phyloP scores from a whole-genome alignment of 2,329 filamentous ascomycete genomes.

The Neonectria faginata region DNA sequence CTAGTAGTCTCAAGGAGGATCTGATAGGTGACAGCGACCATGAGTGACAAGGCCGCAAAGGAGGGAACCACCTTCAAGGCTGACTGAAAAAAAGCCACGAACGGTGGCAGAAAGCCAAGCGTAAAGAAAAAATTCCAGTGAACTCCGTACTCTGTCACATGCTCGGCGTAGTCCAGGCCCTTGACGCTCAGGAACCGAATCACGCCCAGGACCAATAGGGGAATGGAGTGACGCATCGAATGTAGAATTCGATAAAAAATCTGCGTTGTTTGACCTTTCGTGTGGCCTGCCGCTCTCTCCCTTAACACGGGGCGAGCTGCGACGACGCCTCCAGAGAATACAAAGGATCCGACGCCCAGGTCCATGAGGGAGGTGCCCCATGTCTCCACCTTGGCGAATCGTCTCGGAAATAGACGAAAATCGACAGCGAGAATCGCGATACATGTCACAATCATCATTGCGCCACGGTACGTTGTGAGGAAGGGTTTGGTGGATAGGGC shows the following conservation, averaged over 20 bases:
- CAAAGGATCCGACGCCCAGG: constrained; percentile 95
- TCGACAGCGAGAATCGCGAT: constrained; percentile 96
- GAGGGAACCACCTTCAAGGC: constrained; percentile 78
- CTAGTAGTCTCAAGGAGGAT: constrained; percentile 77
- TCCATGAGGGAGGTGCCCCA: constrained; percentile 99
- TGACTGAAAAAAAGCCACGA: constrained; percentile 85
- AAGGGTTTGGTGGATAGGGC: constrained; percentile 87
- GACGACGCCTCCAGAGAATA: constrained; percentile 93
- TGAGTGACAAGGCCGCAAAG: constrained; percentile 78
- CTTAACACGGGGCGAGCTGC: constrained; percentile 84
- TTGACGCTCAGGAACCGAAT: constrained; percentile 90
- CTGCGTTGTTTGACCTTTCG: constrained; percentile 61
- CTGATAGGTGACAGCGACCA: constrained; percentile 79
- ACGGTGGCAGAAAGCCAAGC: constrained; percentile 86
- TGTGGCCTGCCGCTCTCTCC: constrained; percentile 65
- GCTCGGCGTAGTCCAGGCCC: constrained; percentile 93
- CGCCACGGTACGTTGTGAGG: constrained; percentile 88
- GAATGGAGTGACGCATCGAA: constrained; percentile 83
- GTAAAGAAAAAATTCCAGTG: constrained; percentile 99
- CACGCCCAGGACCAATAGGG: constrained; percentile 82
- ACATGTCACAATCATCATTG: constrained; percentile 92
- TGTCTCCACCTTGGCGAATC: constrained; percentile 98
- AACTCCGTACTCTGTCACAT: constrained; percentile 96
- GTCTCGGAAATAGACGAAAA: constrained; percentile 90
- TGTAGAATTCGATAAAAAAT: constrained; percentile 69